phyloP scores from a whole-genome alignment of 2,329 filamentous ascomycete species.

The Aspergillus uvarum region DNA sequence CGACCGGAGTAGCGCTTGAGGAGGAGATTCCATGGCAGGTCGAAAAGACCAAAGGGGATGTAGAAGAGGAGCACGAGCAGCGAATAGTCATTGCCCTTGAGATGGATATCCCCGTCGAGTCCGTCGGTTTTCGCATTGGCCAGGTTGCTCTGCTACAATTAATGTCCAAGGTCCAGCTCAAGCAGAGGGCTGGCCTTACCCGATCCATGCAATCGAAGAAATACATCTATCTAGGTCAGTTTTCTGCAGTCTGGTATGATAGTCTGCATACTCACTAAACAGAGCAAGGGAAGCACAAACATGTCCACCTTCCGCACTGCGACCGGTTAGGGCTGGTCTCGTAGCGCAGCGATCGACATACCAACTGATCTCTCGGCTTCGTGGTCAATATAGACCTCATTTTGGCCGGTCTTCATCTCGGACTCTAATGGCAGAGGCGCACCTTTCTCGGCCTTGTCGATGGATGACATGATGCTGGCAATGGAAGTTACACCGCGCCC shows the following conservation, averaged over 20 bases:
- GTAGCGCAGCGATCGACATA: constrained; percentile 17
- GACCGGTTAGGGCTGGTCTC: neutral
- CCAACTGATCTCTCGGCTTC: constrained; percentile 36
- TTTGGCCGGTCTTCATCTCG: constrained; percentile 26
- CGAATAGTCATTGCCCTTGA: constrained; percentile 38
- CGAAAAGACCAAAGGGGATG: constrained; percentile 51
- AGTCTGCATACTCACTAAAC: constrained; percentile 28
- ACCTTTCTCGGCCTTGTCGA: constrained; percentile 2
- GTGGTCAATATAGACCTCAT: constrained; percentile 28
- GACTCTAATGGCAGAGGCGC: constrained; percentile 2
- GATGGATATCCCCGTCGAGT: constrained; percentile 41
- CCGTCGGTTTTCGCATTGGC: constrained; percentile 50
- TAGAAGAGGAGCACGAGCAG: constrained; percentile 50
- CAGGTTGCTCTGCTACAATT: constrained; percentile 47
- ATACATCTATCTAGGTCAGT: constrained; percentile 31
- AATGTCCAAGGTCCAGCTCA: no score
- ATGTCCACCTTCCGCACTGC: constrained; percentile 41
- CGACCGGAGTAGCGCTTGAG: constrained; percentile 44
- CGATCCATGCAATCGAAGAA: constrained; percentile 40
- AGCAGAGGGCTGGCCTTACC: no score
- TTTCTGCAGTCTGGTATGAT: neutral
- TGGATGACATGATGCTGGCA: neutral
- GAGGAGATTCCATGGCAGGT: constrained; percentile 48
- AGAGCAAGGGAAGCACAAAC: constrained; percentile 46
- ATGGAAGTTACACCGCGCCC: neutral